A percentile compares a stretch with the other conserved stretches of the same genome.
These are phyloP conservation scores for Amanita muscaria DNA, from an alignment of 768 basidiomycete species.

Conservation along the genomic window DNA sequence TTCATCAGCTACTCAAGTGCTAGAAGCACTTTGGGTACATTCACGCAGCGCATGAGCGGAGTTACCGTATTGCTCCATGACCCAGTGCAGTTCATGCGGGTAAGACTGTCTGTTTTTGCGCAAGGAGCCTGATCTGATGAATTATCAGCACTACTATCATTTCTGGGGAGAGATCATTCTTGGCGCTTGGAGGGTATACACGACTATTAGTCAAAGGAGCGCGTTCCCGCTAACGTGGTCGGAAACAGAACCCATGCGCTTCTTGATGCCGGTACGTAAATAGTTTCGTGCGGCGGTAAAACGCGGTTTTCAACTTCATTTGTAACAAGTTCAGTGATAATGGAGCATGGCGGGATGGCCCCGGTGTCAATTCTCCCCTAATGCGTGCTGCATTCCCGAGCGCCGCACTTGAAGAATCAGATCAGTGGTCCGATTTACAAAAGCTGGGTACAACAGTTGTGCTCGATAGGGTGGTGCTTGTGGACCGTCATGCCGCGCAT, in stretches of 20 bases:
- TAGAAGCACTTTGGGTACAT: constrained; percentile 13
- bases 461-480: constrained; percentile 52
- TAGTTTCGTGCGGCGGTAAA: not conserved
- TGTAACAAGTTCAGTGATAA: constrained; percentile 16
- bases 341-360: constrained; percentile 49
- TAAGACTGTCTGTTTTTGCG: constrained; percentile 1
- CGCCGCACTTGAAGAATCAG: constrained; percentile 44
- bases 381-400: constrained; percentile 58
- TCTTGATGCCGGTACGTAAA: constrained; percentile 23
- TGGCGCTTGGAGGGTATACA: constrained; percentile 32
- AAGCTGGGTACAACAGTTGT: constrained; percentile 37
- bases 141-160: constrained; percentile 33
- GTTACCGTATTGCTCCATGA: constrained; percentile 18
- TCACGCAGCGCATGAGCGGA: constrained; percentile 13
- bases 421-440: constrained; percentile 57
- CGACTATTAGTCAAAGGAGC: constrained; percentile 12
- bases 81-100: constrained; percentile 18
- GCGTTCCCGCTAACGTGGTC: constrained; percentile 6
- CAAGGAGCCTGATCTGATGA: not conserved
- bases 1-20: constrained; percentile 16
- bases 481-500: constrained; percentile 59
- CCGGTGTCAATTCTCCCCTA: constrained; percentile 53
- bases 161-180: constrained; percentile 40
- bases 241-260: constrained; percentile 14
- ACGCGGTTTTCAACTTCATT: not conserved